Percentiles rank a stretch among this genome's conserved stretches.
Evolutionary conservation across 2,329 filamentous ascomycete species (phyloP).

Genomic region (Seiridium cupressi): DNA sequence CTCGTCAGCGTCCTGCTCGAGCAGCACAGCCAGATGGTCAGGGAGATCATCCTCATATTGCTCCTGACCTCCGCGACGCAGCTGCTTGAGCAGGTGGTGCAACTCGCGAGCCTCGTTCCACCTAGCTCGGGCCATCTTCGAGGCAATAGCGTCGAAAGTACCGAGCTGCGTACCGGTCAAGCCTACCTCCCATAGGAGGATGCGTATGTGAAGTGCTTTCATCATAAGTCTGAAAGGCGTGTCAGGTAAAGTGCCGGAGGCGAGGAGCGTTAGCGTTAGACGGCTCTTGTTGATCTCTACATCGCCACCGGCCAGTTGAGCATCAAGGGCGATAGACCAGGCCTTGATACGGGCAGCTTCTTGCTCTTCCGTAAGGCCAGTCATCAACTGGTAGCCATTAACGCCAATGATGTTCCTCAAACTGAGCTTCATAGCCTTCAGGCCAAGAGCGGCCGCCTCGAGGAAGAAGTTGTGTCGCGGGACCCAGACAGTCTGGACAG

Average conservation of each 20-base stretch:
- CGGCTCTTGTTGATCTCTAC: constrained; percentile 85
- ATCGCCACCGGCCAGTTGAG: constrained; percentile 88
- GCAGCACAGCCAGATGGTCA: constrained; percentile 70
- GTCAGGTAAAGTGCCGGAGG: constrained; percentile 81
- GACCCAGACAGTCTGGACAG: constrained; percentile 89
- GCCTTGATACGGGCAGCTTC: constrained; percentile 85
- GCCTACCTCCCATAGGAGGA: constrained; percentile 78
- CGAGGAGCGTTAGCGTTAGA: constrained; percentile 80
- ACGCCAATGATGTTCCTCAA: constrained; percentile 75
- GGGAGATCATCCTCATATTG: constrained; percentile 67
- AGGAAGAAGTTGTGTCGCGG: constrained; percentile 83
- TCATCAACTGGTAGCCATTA: constrained; percentile 74
- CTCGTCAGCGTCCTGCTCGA: constrained; percentile 78
- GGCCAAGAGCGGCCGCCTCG: constrained; percentile 75
- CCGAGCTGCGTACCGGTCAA: constrained; percentile 63
- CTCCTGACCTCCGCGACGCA: constrained; percentile 36
- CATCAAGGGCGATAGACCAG: constrained; percentile 91
- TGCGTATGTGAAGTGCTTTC: constrained; percentile 86
- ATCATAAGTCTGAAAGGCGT: constrained; percentile 84
- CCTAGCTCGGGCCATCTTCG: constrained; percentile 69
- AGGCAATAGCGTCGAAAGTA: constrained; percentile 67
- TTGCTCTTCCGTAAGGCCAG: constrained; percentile 78
- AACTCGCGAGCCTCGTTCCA: constrained; percentile 80
- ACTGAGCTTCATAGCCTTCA: constrained; percentile 82
- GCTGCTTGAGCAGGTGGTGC: constrained; percentile 45